Conservation (phyloP, 2,329 filamentous ascomycete genomes). For the Cryoendolithus antarcticus region DNA sequence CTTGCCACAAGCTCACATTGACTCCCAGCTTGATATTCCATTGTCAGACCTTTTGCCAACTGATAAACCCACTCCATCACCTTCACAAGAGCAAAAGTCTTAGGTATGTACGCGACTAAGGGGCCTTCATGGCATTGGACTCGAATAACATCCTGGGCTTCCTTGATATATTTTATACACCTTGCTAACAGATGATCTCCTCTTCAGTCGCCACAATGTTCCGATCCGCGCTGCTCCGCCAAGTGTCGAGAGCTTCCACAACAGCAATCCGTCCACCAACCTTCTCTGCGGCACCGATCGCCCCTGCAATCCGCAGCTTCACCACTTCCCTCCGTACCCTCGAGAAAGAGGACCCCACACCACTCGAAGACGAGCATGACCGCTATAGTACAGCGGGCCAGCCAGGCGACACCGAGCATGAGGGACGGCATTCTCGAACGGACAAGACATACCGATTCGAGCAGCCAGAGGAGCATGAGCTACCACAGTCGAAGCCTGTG, state of each 20-base stretch:
- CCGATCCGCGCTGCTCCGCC: conserved; percentile 20
- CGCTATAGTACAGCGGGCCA: conserved; percentile 24
- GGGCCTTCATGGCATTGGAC: too few relatives aligned
- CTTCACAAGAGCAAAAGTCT: too few relatives aligned
- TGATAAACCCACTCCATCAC: too few relatives aligned
- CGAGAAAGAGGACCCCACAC: conserved; percentile 12
- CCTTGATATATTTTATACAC: too few relatives aligned
- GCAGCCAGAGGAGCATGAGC: conserved; percentile 61
- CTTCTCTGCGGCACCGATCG: conserved; percentile 9
- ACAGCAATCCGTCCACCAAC: conserved; percentile 14
- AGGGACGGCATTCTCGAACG: conserved; percentile 65
- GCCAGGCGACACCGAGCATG: conserved; percentile 29
- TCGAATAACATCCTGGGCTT: too few relatives aligned
- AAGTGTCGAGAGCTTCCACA: conserved; percentile 20
- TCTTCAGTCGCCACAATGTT: conserved; percentile 14
- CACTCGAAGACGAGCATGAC: conserved; percentile 15
- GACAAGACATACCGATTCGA: conserved; percentile 66
- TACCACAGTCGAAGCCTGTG: conserved; percentile 59
- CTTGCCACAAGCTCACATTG: too few relatives aligned
- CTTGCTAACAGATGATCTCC: too few relatives aligned
- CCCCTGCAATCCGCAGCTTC: neutral
- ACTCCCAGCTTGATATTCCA: too few relatives aligned
- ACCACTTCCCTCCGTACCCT: conserved; percentile 11
- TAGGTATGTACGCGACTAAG: too few relatives aligned
- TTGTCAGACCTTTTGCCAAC: too few relatives aligned